A percentile compares a stretch with the other conserved stretches of the same genome.
Evolutionary conservation across 495 filamentous ascomycete species (phyloP).

Genomic region (Aspergillus sclerotioniger): DNA sequence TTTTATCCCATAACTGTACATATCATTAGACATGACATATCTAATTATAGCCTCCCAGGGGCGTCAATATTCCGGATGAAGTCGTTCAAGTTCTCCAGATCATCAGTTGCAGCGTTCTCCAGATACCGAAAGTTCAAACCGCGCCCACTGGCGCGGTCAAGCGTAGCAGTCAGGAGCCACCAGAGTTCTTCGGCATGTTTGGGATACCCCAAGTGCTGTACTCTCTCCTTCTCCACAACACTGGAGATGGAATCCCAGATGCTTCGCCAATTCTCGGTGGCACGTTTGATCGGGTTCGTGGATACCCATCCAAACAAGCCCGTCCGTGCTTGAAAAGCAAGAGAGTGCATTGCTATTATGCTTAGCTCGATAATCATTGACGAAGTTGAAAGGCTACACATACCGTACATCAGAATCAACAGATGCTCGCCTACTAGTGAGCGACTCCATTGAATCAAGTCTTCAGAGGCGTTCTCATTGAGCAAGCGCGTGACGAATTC

Average conservation of each 20-base stretch:
- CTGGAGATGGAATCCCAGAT: conserved; percentile 31
- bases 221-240: conserved; percentile 22
- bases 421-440: conserved; percentile 35
- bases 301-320: conserved; percentile 30
- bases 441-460: conserved; percentile 23
- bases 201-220: conserved; percentile 33
- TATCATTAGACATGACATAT: not conserved
- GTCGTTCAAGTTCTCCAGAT: conserved; percentile 36
- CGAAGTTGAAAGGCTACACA: not conserved
- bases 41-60: not conserved
- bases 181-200: conserved; percentile 43
- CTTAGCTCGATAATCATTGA: conserved; percentile 1
- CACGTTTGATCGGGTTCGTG: conserved; percentile 27
- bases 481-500: conserved; percentile 29
- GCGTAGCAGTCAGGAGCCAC: conserved; percentile 34
- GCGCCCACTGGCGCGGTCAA: conserved; percentile 21
- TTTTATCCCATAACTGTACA: conserved; percentile 9
- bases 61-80: conserved; percentile 33
- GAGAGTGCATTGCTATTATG: conserved; percentile 29
- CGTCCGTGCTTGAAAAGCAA: conserved; percentile 31
- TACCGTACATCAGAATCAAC: conserved; percentile 40
- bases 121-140: conserved; percentile 28
- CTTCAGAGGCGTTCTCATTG: conserved; percentile 15
- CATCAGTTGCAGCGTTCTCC: conserved; percentile 36
- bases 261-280: conserved; percentile 35